Base-by-base conservation (phyloP, 192 early-diverging fungal genomes). In the Podila horticola region DNA sequence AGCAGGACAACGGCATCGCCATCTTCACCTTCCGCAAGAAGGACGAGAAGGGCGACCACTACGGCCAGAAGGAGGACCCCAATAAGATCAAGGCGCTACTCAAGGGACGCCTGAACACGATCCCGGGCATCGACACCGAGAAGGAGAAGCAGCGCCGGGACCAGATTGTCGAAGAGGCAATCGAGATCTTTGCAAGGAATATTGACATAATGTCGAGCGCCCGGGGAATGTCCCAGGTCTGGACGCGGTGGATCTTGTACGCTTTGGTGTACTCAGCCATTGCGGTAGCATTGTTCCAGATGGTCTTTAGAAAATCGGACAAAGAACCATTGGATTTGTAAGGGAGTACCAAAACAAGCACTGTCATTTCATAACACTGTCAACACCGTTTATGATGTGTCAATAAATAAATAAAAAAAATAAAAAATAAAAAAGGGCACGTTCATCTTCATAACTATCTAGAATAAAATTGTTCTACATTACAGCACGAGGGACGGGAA, bases 401-500 rank as follows among this genome's bases (percentile, higher is more conserved):
- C 41, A 45, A 41, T 41, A 41, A 17, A 38, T 1, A 38, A 38
- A n/a, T n/a, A n/a, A n/a, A n/a, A n/a, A n/a, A n/a, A n/a, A n/a
- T n/a, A n/a, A n/a, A n/a, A n/a, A n/a, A n/a, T n/a, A n/a, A n/a
- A n/a, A n/a, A n/a, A n/a, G n/a, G n/a, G n/a, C n/a, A n/a, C n/a
- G n/a, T n/a, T n/a, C 5, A 38, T 2, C 36, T 38, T 38, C 36
- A 38, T 38, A 45, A 15, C 41, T 17, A 15, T 45, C 41, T 45
- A 45, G 41, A 45, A 45, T 2, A 17, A 45, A 45, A 45, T 1
- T 48, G 8, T n/a, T 59, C 33, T 65, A 81, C 20, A 81, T 12
- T 12, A 61, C 69, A 22, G 77, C 65, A 57, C 71, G 77, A 26
- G 77, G 70, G 15, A 81, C 66, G 19, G 77, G 82, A 58, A 88